These are phyloP conservation scores for Albophoma yamanashiensis DNA, from an alignment of 2,329 filamentous ascomycete genomes.

Conservation along the genomic window DNA sequence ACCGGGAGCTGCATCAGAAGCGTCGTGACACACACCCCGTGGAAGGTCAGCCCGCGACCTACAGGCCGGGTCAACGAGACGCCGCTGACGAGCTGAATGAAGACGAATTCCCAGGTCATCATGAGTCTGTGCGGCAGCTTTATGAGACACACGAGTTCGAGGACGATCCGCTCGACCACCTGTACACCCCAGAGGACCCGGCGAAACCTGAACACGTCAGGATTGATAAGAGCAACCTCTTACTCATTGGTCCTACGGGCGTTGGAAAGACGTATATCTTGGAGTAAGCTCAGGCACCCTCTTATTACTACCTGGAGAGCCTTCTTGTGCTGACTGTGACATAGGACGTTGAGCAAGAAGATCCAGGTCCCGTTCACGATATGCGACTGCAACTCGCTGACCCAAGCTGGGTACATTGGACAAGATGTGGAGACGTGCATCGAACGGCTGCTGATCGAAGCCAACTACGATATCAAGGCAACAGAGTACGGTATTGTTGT, in stretches of 20 bases:
- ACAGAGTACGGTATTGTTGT: slow-evolving; percentile 91
- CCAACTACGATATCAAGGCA: slow-evolving; percentile 76
- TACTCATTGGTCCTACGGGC: slow-evolving; percentile 84
- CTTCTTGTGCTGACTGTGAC: slow-evolving; percentile 10
- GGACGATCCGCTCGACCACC: slow-evolving; percentile 25
- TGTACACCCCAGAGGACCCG: slow-evolving; percentile 39
- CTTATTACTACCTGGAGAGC: background rate
- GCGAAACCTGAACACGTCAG: slow-evolving; percentile 43
- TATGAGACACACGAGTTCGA: slow-evolving; percentile 22
- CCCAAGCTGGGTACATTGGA: slow-evolving; percentile 93
- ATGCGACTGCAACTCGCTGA: slow-evolving; percentile 91
- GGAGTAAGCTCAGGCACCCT: slow-evolving; percentile 33
- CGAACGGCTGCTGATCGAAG: slow-evolving; percentile 77
- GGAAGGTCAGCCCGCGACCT: slow-evolving; percentile 50
- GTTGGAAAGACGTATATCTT: slow-evolving; percentile 96
- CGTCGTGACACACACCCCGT: slow-evolving; percentile 57
- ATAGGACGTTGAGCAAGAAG: slow-evolving; percentile 77
- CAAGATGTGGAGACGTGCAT: slow-evolving; percentile 97
- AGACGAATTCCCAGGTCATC: slow-evolving; percentile 47
- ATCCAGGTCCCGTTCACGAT: slow-evolving; percentile 95
- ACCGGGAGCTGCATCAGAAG: slow-evolving; percentile 47
- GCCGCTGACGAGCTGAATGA: slow-evolving; percentile 17
- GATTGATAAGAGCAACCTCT: slow-evolving; percentile 91
- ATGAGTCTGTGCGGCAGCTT: slow-evolving; percentile 33
- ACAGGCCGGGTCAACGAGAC: background rate